Conservation (phyloP, 768 basidiomycete species). For the Termitomyces sp. region DNA sequence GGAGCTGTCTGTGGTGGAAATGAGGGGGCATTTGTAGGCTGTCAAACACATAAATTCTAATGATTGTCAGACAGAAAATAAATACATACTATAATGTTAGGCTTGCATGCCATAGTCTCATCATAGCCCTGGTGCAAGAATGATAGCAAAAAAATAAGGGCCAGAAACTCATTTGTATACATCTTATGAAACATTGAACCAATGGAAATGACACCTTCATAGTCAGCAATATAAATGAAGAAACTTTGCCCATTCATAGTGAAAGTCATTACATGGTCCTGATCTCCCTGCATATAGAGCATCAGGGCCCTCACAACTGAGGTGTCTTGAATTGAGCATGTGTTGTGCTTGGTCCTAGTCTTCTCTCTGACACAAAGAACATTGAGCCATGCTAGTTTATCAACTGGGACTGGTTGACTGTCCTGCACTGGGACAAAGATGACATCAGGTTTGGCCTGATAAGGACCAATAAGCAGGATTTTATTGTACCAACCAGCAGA, state of each 20-base stretch:
- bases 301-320: background rate
- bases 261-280: background rate
- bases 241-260: background rate
- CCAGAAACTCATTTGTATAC: background rate
- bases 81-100: background rate
- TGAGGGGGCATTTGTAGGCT: background rate
- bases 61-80: background rate
- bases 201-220: background rate
- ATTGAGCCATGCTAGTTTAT: background rate
- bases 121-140: background rate
- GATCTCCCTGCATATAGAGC: background rate
- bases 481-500: background rate
- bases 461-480: background rate
- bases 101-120: background rate
- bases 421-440: background rate
- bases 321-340: background rate
- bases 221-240: background rate
- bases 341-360: background rate
- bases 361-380: background rate
- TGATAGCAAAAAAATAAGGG: background rate
- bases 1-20: background rate
- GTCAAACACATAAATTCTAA: background rate
- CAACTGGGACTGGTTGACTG: background rate
- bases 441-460: background rate
- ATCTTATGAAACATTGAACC: background rate